Percentiles rank a stretch among this genome's conserved stretches.
Evolutionary conservation across 2,329 filamentous ascomycete genomes (phyloP).

Genomic region (Cladophialophora chaetospira): DNA sequence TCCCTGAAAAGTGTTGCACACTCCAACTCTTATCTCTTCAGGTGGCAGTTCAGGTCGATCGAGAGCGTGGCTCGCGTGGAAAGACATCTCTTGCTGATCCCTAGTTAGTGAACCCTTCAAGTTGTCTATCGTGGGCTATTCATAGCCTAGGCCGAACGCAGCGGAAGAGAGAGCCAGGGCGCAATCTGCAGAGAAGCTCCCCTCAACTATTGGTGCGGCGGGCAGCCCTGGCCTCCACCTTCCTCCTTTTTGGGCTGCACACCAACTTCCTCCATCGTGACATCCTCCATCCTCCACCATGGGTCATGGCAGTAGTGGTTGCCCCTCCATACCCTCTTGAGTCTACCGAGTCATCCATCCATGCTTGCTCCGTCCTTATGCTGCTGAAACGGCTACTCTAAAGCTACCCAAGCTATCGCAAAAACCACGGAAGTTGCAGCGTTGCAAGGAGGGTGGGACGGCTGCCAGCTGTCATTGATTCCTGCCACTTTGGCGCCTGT

Average conservation of each 20-base stretch:
- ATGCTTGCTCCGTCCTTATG: conserved; percentile 2
- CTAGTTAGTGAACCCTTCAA: background rate
- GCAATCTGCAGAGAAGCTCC: no score
- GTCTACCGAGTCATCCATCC: background rate
- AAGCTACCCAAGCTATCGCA: background rate
- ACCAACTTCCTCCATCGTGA: conserved; percentile 1
- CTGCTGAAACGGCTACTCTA: conserved; percentile 8
- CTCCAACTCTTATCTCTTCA: no score
- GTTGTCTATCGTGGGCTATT: background rate
- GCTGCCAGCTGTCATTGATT: conserved; percentile 17
- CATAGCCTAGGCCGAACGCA: background rate
- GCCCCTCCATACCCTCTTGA: conserved; percentile 4
- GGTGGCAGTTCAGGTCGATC: no score
- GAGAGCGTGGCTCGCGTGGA: no score
- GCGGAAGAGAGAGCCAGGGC: conserved; percentile 6
- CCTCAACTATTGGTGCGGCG: conserved; percentile 8
- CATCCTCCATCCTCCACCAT: background rate
- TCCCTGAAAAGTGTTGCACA: no score
- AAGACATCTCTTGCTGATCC: no score
- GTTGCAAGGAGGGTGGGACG: background rate
- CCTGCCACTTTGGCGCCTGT: background rate
- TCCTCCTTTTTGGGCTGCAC: conserved; percentile 19
- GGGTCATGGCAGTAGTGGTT: background rate
- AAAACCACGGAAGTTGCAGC: background rate
- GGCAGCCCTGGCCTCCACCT: conserved; percentile 14